Percentiles rank a stretch among this genome's conserved stretches.
These are phyloP conservation scores for Collariella sp. DNA, from an alignment of 495 filamentous ascomycete species.

Conservation along the genomic window DNA sequence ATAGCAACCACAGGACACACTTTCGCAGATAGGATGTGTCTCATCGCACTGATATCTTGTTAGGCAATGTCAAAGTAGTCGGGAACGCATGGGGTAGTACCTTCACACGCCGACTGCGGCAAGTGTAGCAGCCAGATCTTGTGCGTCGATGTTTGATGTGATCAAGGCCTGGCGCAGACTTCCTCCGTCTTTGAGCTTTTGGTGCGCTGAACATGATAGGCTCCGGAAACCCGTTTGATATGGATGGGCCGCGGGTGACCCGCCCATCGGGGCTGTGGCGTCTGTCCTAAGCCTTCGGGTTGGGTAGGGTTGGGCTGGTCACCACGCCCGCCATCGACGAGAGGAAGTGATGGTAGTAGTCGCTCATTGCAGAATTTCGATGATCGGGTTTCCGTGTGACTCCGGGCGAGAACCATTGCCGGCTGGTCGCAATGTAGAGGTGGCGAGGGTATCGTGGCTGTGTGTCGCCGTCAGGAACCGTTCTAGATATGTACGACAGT, in stretches of 20 bases:
- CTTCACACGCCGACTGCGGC: constrained; percentile 83
- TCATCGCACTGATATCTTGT: constrained; percentile 63
- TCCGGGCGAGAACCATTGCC: not conserved
- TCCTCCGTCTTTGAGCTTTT: constrained; percentile 49
- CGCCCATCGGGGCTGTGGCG: constrained; percentile 27
- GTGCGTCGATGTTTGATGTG: constrained; percentile 91
- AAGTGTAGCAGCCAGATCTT: constrained; percentile 90
- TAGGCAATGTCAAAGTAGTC: not conserved
- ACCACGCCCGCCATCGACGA: constrained; percentile 38
- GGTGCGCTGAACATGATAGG: constrained; percentile 42
- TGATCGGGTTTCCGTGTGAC: not conserved
- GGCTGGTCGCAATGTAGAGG: not conserved
- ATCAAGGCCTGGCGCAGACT: constrained; percentile 54
- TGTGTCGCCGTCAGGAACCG: not conserved
- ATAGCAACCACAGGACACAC: constrained; percentile 38
- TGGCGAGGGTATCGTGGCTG: not conserved
- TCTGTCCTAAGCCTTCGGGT: constrained; percentile 29
- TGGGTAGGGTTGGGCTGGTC: constrained; percentile 28
- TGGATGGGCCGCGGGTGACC: constrained; percentile 28
- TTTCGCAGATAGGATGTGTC: constrained; percentile 74
- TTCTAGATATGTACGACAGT: not conserved
- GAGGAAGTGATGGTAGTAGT: constrained; percentile 42
- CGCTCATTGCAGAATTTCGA: constrained; percentile 32
- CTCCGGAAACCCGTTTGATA: constrained; percentile 41
- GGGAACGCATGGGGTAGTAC: constrained; percentile 32